Evolutionary conservation across 106 monocot species (phyloP), one percentile per base, ranked within the genome.

Genomic region (Hemerocallis citrina): DNA sequence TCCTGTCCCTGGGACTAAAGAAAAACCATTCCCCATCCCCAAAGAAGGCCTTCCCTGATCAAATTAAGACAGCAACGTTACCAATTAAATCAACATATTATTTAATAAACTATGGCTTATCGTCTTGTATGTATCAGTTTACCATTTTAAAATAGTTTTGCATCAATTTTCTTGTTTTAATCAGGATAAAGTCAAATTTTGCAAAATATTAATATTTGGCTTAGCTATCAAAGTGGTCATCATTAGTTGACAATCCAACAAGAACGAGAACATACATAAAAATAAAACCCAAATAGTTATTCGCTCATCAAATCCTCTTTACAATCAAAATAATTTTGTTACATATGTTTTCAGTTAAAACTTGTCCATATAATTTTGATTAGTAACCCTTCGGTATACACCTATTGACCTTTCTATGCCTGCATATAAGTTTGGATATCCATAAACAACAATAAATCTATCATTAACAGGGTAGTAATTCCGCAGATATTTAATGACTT

Each of bases 11-110:
- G 3, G 77, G 77, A 34, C 67, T 77, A 48, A 72, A 77, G 54
- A 77, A 79, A 54, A 79, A 79, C 79, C 79, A 79, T 29, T 79
- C 79, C 0, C 60, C 74, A 17, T 79, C 79, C 6, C 74, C 79
- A 55, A 79, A 79, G 25, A 79, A 39, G 5, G 74, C 74, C 34
- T 74, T 79, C 24, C 30, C 79, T 79, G 73, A 60, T 28, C 30
- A 6, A 61, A 6, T 7, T 15, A 23, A 41, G 52, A 19, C 23
- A 42, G 48, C 41, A 30, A 50, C 24, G 27, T 21, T 14, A 45
- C 3, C n/a, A 31, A 15, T 20, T n/a, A 51, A 51, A 54, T 16
- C 11, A 34, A 30, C 1, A 1, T 27, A 30, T 54, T 30, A 27
- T 10, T 59, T 22, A n/a, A n/a, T n/a, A n/a, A n/a, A n/a, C n/a